Evolutionary conservation across 768 basidiomycete genomes (phyloP).

Genomic region (Pisolithus orientalis): DNA sequence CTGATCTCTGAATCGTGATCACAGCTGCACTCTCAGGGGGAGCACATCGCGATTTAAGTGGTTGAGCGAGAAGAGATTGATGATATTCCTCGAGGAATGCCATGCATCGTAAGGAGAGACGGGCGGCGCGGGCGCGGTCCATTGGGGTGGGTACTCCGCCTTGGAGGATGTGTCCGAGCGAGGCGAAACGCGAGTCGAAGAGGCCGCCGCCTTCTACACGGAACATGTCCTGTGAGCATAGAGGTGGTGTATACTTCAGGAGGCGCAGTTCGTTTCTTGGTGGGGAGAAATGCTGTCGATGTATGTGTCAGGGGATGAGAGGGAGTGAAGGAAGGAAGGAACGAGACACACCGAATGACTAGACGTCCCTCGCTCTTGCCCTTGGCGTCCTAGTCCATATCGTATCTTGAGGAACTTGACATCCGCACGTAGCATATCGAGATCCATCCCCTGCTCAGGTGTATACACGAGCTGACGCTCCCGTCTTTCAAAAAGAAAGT

Average conservation of each 20-base stretch:
- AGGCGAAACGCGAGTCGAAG: slow-evolving; percentile 94
- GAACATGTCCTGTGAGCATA: slow-evolving; percentile 87
- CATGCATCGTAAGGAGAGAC: slow-evolving; percentile 90
- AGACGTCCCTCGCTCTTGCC: slow-evolving; percentile 92
- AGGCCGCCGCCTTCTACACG: slow-evolving; percentile 89
- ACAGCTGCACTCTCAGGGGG: slow-evolving; percentile 70
- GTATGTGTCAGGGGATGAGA: neutral
- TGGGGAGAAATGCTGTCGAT: neutral
- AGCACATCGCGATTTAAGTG: slow-evolving; percentile 48
- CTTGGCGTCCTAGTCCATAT: slow-evolving; percentile 77
- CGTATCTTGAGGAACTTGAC: slow-evolving; percentile 84
- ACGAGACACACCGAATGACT: slow-evolving; percentile 67
- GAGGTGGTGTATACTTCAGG: slow-evolving; percentile 87
- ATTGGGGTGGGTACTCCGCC: slow-evolving; percentile 93
- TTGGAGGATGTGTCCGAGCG: slow-evolving; percentile 94
- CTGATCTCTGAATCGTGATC: slow-evolving; percentile 84
- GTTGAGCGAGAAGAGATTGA: slow-evolving; percentile 43
- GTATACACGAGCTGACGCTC: slow-evolving; percentile 92
- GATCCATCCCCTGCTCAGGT: slow-evolving; percentile 82
- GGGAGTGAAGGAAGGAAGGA: neutral
- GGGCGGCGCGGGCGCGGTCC: slow-evolving; percentile 86
- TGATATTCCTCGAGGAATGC: slow-evolving; percentile 86
- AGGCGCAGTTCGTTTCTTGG: slow-evolving; percentile 79
- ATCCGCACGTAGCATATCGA: slow-evolving; percentile 76
- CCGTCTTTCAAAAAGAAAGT: slow-evolving; percentile 46